Evolutionary conservation across 805 yeast genomes (phyloP), one percentile per base, ranked within the genome.

Genomic region (Hanseniaspora guilliermondii): DNA sequence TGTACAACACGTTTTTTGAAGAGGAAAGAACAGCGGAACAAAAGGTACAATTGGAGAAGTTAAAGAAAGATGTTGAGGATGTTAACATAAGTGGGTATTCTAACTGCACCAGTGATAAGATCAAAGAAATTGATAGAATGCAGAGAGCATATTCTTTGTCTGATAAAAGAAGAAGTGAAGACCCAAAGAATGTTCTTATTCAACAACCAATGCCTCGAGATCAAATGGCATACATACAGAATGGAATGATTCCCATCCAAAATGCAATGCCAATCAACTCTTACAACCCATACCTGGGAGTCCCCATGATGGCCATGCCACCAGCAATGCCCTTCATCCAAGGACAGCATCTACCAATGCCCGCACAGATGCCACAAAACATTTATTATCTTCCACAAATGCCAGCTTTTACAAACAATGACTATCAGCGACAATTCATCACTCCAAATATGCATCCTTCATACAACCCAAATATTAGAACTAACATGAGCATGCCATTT

Each of bases 401-500:
- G 47, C 47, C 47, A n/a, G 32, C 19, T 2, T 44, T 30, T 17
- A 17, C 47, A 27, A 30, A n/a, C 14, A 21, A 41, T 8, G n/a
- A 16, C 9, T 41, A 24, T 24, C 47, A 44, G 17, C 27, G 32
- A 21, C 37, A 11, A 27, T 16, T 27, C n/a, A n/a, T 19, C 5
- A 14, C 35, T 5, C 47, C 35, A 27, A 25, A 17, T 11, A 27
- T 30, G 88, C 81, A 65, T 86, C 94, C 60, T 85, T 72, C 65
- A 81, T 86, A 58, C 91, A 69, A 68, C 82, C 80, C 61, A 85
- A 75, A 65, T 95, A 86, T 71, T 82, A 80, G 57, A 73, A 68
- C 64, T 86, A 70, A 65, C 94, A 86, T 24, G 16, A 30, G 17
- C 36, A 17, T 30, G 36, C 24, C 24, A 2, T 19, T n/a, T 27